Evolutionary conservation across 495 filamentous ascomycete genomes (phyloP), one percentile per base, ranked within the genome.

Genomic region (Jackrogersella multiformis): DNA sequence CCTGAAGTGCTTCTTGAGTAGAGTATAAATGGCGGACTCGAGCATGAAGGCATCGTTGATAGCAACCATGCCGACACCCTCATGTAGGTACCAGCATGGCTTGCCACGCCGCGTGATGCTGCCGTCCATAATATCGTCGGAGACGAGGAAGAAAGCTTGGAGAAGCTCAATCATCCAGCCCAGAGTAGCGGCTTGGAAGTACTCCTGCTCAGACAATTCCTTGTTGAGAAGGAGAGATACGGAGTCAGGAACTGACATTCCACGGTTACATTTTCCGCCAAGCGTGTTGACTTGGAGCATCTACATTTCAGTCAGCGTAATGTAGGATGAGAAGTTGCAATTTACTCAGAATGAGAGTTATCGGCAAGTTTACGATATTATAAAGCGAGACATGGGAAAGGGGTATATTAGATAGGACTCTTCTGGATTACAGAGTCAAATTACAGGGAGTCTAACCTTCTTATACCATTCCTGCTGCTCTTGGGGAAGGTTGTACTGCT

Each of bases 11-110:
- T 96, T 95, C 83, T 94, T 94, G 55, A 99, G 87, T 34, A 98
- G 87, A 5, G 88, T 76, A 83, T 94, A 99, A 79, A 99, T 97
- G 70, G 87, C 79, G 7, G 88, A 82, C 82, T 97, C 96, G 69
- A 99, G 90, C 86, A 98, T 88, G 86, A 99, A 97, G 66, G 94
- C 88, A 75, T 99, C 95, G 83, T 99, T 99, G 84, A 99, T 97
- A 73, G 95, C 96, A 71, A 97, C 84, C 86, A 92, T 90, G 70
- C 94, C 93, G 20, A 99, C 95, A 26, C 88, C 84, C 32, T 92
- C 87, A 51, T 92, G 86, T 46, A 87, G 87, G 82, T 97, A 99
- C 95, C 95, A 99, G 83, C 95, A 99, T 2, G 95, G 93, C 78
- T 88, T 86, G 56, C 93, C 92, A 64, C 95, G 92, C 36, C 95